Evolutionary conservation across 495 filamentous ascomycete genomes (phyloP).

Genomic region (Xylaria longipes): DNA sequence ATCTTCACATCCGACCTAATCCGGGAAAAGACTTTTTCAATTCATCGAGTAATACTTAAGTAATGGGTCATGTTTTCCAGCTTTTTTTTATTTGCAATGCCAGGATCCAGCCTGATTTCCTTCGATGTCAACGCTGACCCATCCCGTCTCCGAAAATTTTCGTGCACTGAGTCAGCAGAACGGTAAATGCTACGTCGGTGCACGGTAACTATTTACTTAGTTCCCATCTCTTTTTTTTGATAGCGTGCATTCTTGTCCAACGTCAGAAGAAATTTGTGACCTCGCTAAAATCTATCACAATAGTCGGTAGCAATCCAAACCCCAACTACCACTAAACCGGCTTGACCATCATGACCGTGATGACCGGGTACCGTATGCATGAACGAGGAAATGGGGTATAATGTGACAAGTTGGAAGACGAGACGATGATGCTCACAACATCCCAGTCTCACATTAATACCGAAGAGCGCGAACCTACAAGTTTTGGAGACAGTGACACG

Average conservation of each 20-base stretch:
- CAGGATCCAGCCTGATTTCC: neutral
- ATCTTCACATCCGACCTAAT: constrained; percentile 24
- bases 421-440: neutral
- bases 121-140: neutral
- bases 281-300: neutral
- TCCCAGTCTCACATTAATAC: neutral
- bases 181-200: neutral
- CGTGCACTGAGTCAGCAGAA: neutral
- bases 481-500: neutral
- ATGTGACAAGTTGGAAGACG: neutral
- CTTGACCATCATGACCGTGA: neutral
- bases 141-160: constrained; percentile 2
- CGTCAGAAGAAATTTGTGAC: neutral
- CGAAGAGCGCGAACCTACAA: neutral
- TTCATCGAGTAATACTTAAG: constrained; percentile 26
- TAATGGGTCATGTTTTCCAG: neutral
- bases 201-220: neutral
- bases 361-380: neutral
- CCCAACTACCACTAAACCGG: neutral
- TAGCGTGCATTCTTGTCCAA: neutral
- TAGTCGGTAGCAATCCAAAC: neutral
- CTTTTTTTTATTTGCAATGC: neutral
- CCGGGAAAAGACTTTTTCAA: constrained; percentile 8
- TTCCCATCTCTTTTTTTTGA: neutral
- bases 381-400: neutral